phyloP scores from a whole-genome alignment of 83 land plant species.

The Thuja plicata region DNA sequence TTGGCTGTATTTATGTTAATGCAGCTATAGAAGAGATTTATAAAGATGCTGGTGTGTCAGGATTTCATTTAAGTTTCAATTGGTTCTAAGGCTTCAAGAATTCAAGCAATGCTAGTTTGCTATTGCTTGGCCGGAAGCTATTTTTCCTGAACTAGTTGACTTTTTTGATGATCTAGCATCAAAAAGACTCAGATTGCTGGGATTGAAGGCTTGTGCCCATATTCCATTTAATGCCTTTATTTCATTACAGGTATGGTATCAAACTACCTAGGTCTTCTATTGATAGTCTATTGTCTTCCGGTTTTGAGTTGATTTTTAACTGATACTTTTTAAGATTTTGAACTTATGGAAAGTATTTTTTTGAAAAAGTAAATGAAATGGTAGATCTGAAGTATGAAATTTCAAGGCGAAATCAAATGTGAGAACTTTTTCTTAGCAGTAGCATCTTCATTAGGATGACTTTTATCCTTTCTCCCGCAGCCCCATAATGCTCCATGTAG shows the following conservation, averaged over 20 bases:
- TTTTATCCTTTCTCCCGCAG: background rate
- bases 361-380: background rate
- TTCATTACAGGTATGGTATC: conserved; percentile 61
- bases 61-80: conserved; percentile 41
- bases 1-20: conserved; percentile 53
- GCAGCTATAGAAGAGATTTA: conserved; percentile 67
- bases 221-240: conserved; percentile 78
- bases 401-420: background rate
- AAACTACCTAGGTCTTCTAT: background rate
- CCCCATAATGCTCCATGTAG: background rate
- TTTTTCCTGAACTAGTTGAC: conserved; percentile 62
- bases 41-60: conserved; percentile 67
- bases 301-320: background rate
- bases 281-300: background rate
- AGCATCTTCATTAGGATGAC: background rate
- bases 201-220: conserved; percentile 65
- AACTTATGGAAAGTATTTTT: background rate
- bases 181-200: conserved; percentile 28
- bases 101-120: conserved; percentile 72
- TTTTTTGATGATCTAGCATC: conserved; percentile 20
- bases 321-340: background rate
- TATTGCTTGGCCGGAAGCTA: conserved; percentile 86
- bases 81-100: conserved; percentile 49
- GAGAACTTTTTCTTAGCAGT: background rate
- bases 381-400: background rate